Evolutionary conservation across 1,284 basidiomycete genomes (phyloP).

Genomic region (Pseudozyma thailandica): DNA sequence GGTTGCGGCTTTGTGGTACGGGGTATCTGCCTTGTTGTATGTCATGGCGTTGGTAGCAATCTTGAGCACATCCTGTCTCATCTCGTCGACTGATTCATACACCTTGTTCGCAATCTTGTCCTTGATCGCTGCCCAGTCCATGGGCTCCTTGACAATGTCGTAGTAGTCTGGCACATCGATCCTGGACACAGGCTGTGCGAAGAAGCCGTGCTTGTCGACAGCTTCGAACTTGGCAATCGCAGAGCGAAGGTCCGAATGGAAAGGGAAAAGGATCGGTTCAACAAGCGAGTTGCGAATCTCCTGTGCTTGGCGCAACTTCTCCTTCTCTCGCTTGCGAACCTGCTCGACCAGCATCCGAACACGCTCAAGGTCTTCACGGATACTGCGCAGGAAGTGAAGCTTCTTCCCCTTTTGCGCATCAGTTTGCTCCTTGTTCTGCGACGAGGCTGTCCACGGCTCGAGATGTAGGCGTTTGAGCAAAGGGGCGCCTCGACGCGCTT

Average conservation of each 20-base stretch:
- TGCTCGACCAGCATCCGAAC: slow-evolving; percentile 79
- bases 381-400: slow-evolving; percentile 73
- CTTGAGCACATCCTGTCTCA: slow-evolving; percentile 85
- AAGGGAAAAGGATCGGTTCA: slow-evolving; percentile 40
- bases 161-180: slow-evolving; percentile 90
- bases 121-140: slow-evolving; percentile 84
- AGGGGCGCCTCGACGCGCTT: slow-evolving; percentile 90
- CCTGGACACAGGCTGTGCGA: slow-evolving; percentile 70
- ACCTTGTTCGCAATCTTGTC: slow-evolving; percentile 75
- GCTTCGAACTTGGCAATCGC: slow-evolving; percentile 29
- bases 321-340: slow-evolving; percentile 82
- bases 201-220: slow-evolving; percentile 55
- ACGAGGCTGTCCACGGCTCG: slow-evolving; percentile 93
- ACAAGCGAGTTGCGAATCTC: slow-evolving; percentile 78
- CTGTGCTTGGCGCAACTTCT: slow-evolving; percentile 81
- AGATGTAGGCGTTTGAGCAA: slow-evolving; percentile 91
- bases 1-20: slow-evolving; percentile 79
- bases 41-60: slow-evolving; percentile 85
- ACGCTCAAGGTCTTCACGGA: slow-evolving; percentile 81
- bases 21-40: slow-evolving; percentile 83
- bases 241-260: slow-evolving; percentile 30
- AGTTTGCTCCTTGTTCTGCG: slow-evolving; percentile 75
- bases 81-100: slow-evolving; percentile 80
- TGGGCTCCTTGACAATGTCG: slow-evolving; percentile 84
- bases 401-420: slow-evolving; percentile 77